Base-by-base conservation (phyloP, 208 protist genomes). In the Crithidia brevicula region DNA sequence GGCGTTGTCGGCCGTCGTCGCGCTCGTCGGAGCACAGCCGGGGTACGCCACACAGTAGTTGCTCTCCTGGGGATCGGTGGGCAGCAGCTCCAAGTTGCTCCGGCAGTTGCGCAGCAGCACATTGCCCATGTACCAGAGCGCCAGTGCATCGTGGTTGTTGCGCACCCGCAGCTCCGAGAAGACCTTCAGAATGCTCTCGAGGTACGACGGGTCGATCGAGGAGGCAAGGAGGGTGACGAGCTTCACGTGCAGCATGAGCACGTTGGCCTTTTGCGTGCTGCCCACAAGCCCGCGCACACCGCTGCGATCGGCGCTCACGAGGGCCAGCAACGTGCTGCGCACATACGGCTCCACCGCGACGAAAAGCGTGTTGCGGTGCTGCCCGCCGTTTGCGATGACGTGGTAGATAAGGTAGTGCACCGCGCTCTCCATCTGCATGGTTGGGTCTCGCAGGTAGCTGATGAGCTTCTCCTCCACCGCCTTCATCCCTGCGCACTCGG, bases 221-320 rank as follows among this genome's bases (percentile, higher is more conserved):
- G 78, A 77, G 16, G 87, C 63, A 30, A 96, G 67, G n/a, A 96
- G 83, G 36, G 84, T 86, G 45, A 88, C 81, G 27, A 94, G 67
- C 73, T 93, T 94, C 60, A 95, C 92, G 67, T 96, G 88, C 33
- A 96, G 78, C 89, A 94, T 94, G 6, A 96, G 72, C 43, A 92
- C 79, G 42, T 93, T 94, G 4, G 92, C 92, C 76, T 91, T 92
- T 56, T 91, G 85, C 64, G 88, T 82, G 69, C 92, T 96, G 30
- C 58, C 66, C 13, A 93, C 78, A 6, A 92, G 74, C 27, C 81
- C 81, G 28, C 73, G 73, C 5, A 63, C 25, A 25, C 75, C 67
- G 43, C 69, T 82, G 57, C 79, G 75, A 71, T 94, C 86, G 4
- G 84, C 85, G 61, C 73, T 90, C 28, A 92, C 68, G 23, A 96